Base-by-base conservation (phyloP, 257 asterid genomes). In the Salvia splendens region DNA sequence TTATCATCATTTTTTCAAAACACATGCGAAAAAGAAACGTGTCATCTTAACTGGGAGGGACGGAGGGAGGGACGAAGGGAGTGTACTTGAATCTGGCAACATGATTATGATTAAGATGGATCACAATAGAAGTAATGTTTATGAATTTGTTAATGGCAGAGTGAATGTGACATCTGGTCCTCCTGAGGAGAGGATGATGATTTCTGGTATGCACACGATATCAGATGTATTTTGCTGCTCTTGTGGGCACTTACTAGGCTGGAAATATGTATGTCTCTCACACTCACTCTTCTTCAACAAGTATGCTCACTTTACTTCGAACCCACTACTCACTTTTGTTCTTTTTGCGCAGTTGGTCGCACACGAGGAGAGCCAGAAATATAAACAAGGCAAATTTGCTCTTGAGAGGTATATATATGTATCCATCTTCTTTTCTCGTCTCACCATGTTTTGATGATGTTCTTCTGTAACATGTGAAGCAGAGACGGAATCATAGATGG, bases 181-280 rank as follows among this genome's bases (percentile, higher is more conserved):
- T 68, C 84, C 6, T 16, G 96, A 92, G 69, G 94, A 89, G 70
- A 89, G 95, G 76, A 42, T 72, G 81, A 92, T 92, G 98, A 74
- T 87, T 30, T 81, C 96, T 17, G 95, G 96, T 48, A 73, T 69
- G 89, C 95, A 92, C 62, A 89, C 89, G 0, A 89, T 92, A 0
- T 89, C 88, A 2, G 98, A 92, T 72, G 79, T 84, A 17, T 92
- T 79, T 74, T 92, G 98, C 77, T 83, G 89, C 80, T 79, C 68
- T 61, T 92, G 98, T 45, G 92, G 96, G 38, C 93, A 87, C 53
- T 77, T 79, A 42, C 79, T 87, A 58, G 96, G 98, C 63, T 92
- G 98, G 96, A 92, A 92, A 92, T 89, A 89, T 36, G 96, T 92
- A 82, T 8, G 57, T 56, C 57, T 61, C 74, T 65, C 33, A 9